Conservation (phyloP, 768 basidiomycete species). For the Candolleomyces efflorescens region DNA sequence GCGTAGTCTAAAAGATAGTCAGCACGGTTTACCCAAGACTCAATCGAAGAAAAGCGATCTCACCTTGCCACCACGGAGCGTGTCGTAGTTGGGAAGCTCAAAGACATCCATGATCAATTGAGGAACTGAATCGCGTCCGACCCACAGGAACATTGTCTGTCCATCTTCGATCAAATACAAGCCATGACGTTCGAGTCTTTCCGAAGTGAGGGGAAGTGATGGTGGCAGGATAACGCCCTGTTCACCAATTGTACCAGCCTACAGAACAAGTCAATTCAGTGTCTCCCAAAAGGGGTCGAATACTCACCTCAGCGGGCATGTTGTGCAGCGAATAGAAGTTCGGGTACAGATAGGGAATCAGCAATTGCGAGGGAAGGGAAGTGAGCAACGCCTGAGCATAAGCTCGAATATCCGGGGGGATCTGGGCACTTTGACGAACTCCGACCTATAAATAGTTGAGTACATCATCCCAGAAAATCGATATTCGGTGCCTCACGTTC, state of each 20-base stretch:
- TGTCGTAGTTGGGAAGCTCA: constrained; percentile 82
- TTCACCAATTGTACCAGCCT: constrained; percentile 92
- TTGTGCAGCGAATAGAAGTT: constrained; percentile 94
- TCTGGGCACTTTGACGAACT: constrained; percentile 92
- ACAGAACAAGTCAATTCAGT: constrained; percentile 7
- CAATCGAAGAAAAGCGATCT: constrained; percentile 13
- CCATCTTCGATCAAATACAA: constrained; percentile 96
- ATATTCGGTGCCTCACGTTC: constrained; percentile 55
- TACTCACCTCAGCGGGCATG: constrained; percentile 84
- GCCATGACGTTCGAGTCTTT: constrained; percentile 91
- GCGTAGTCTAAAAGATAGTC: constrained; percentile 57
- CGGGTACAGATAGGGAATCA: constrained; percentile 94
- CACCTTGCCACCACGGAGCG: constrained; percentile 92
- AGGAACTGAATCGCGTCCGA: constrained; percentile 98
- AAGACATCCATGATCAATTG: constrained; percentile 94
- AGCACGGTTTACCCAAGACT: background rate
- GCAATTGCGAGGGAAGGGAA: constrained; percentile 83
- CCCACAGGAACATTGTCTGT: constrained; percentile 96
- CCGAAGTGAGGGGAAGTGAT: constrained; percentile 88
- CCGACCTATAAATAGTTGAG: constrained; percentile 58
- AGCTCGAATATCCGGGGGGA: constrained; percentile 93
- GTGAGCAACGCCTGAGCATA: constrained; percentile 93
- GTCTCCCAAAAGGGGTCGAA: background rate
- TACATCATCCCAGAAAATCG: background rate
- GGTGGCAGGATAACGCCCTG: constrained; percentile 85